A percentile compares a stretch with the other conserved stretches of the same genome.
These are phyloP conservation scores for Calonectria multiphialidica DNA, from an alignment of 2,329 filamentous ascomycete species.

Conservation along the genomic window DNA sequence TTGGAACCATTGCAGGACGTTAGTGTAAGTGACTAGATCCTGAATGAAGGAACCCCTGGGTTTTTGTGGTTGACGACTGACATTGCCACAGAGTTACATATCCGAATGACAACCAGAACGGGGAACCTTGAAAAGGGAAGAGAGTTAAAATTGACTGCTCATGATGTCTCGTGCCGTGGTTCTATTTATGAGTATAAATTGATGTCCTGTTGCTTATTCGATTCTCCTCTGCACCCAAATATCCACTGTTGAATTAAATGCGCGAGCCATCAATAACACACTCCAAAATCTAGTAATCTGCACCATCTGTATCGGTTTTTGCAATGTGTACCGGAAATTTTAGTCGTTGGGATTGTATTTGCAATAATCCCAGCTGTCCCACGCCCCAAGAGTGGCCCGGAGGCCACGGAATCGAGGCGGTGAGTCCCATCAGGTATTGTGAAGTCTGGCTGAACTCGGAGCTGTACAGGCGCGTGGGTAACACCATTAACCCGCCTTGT, in stretches of 20 bases:
- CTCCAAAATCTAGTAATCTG: not conserved
- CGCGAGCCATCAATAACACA: not conserved
- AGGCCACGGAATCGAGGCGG: not conserved
- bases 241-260: not conserved
- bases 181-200: not conserved
- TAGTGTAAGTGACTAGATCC: not conserved
- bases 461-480: not conserved
- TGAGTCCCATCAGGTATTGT: not conserved
- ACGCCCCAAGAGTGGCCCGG: not conserved
- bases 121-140: not conserved
- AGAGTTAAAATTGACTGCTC: not conserved
- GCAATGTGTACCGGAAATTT: not conserved
- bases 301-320: not conserved
- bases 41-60: not conserved
- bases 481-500: not conserved
- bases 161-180: not conserved
- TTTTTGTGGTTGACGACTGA: not conserved
- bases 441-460: not conserved
- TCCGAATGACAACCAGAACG: not conserved
- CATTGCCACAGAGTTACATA: not conserved
- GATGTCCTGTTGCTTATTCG: not conserved
- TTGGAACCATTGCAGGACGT: not conserved
- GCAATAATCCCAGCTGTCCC: not conserved
- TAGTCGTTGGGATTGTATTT: not conserved
- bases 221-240: not conserved